Base-by-base conservation (phyloP, 768 basidiomycete genomes). In the Royoungia palumana region DNA sequence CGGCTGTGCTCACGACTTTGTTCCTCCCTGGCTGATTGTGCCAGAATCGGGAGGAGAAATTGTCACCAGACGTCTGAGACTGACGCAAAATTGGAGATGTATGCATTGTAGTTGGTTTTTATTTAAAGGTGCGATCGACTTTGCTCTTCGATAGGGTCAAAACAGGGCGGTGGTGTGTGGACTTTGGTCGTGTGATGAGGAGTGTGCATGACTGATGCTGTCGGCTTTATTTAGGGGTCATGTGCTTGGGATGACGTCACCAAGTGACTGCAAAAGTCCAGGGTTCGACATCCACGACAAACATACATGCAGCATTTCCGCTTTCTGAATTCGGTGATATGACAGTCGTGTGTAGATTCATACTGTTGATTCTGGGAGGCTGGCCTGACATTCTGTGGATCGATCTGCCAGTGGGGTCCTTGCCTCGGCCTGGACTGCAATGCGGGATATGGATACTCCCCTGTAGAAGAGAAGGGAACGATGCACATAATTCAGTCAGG, bases 11-110 rank as follows among this genome's bases (percentile, higher is more conserved):
- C 46, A 68, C 66, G 35, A 69, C 52, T 59, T 67, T 70, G 48
- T 60, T 68, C 44, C 66, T 60, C 27, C 62, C 60, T 12, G 66
- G 39, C 36, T 69, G 66, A 37, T 62, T 68, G 43, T 66, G 60
- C 66, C 66, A 68, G 46, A 64, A 69, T 39, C 66, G 51, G 17
- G 62, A 61, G 14, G 62, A 54, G 35, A 66, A 67, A 20, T 63
- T 50, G 19, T 65, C 49, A 2, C 58, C 56, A 19, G 62, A 46
- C 6, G 25, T 27, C 14, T 46, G 51, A 38, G 64, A 58, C 35
- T 67, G 66, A 21, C 49, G 58, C 43, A 32, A 44, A 34, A 60
- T 47, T 17, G 27, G 54, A 36, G 56, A 66, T 22, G 60, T 49
- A 35, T 53, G 61, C 68, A 67, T 69, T 34, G 42, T 50, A 27